phyloP scores from a whole-genome alignment of 2,329 filamentous ascomycete species.

The Raffaelea ambrosiae region DNA sequence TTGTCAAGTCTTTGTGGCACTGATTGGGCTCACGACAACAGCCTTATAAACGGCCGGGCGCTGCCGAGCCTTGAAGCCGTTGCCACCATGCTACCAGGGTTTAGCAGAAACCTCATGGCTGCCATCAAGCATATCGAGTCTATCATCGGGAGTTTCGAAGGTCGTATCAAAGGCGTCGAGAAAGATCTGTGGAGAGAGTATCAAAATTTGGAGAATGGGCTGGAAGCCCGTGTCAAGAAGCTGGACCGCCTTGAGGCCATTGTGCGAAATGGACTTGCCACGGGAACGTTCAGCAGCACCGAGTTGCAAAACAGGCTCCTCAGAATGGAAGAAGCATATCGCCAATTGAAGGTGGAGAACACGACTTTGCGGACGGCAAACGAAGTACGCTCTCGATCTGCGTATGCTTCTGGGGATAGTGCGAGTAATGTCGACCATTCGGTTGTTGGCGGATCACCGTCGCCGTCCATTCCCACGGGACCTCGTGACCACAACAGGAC shows the following conservation, averaged over 20 bases:
- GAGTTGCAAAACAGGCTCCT: constrained; percentile 37
- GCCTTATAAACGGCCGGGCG: constrained; percentile 76
- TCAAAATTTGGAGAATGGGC: constrained; percentile 70
- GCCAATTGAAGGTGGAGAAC: constrained; percentile 56
- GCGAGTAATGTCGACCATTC: constrained; percentile 21
- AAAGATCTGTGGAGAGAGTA: constrained; percentile 88
- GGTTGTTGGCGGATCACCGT: constrained; percentile 35
- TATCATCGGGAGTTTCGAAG: constrained; percentile 68
- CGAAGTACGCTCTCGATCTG: constrained; percentile 47
- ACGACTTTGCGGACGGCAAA: constrained; percentile 59
- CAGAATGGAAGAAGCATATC: constrained; percentile 52
- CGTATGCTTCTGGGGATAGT: constrained; percentile 30
- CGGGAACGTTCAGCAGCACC: constrained; percentile 30
- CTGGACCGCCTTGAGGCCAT: constrained; percentile 80
- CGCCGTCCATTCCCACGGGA: constrained; percentile 45
- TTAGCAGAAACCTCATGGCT: constrained; percentile 79
- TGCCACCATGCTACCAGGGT: constrained; percentile 74
- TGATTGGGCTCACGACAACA: constrained; percentile 87
- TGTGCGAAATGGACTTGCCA: constrained; percentile 56
- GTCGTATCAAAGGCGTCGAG: constrained; percentile 76
- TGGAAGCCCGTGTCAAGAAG: constrained; percentile 73
- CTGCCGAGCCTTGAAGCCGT: constrained; percentile 81
- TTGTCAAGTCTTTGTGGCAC: constrained; percentile 77
- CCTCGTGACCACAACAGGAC: constrained; percentile 34
- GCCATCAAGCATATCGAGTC: constrained; percentile 83